Percentiles rank a stretch among this genome's conserved stretches.
Evolutionary conservation across 345 rosid species (phyloP).

Genomic region (Gossypioides kirkii): DNA sequence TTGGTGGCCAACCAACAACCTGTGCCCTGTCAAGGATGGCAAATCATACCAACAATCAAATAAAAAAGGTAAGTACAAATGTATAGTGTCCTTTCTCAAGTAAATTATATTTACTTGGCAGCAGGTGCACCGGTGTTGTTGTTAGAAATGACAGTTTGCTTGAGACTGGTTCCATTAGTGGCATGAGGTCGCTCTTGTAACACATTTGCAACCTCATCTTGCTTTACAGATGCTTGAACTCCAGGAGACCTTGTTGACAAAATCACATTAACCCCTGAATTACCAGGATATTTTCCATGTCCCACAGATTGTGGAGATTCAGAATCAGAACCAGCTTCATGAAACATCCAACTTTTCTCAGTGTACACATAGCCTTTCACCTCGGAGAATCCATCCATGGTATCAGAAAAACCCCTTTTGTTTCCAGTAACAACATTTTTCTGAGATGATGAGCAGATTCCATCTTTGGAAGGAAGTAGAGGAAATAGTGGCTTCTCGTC

Average conservation of each 20-base stretch:
- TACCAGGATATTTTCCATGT: conserved; percentile 37
- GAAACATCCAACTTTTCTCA: conserved; percentile 68
- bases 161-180: conserved; percentile 22
- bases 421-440: conserved; percentile 55
- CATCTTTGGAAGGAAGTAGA: conserved; percentile 57
- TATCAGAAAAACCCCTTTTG: conserved; percentile 82
- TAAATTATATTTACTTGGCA: conserved; percentile 54
- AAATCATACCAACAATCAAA: conserved; percentile 5
- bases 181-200: conserved; percentile 35
- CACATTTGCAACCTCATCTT: conserved; percentile 40
- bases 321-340: conserved; percentile 33
- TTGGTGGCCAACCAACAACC: conserved; percentile 97
- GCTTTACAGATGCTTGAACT: conserved; percentile 30
- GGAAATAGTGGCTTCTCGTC: conserved; percentile 80
- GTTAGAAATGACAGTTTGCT: conserved; percentile 33
- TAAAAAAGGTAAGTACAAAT: background rate
- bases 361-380: conserved; percentile 50
- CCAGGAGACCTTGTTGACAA: conserved; percentile 41
- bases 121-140: conserved; percentile 52
- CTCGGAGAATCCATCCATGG: conserved; percentile 59
- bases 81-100: background rate
- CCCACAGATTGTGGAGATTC: conserved; percentile 34
- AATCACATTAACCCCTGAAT: conserved; percentile 46
- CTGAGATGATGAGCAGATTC: conserved; percentile 38
- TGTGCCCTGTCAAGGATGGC: conserved; percentile 54